Evolutionary conservation across 2,329 filamentous ascomycete species (phyloP), one percentile per base, ranked within the genome.

Genomic region (Colletotrichum tropicale): DNA sequence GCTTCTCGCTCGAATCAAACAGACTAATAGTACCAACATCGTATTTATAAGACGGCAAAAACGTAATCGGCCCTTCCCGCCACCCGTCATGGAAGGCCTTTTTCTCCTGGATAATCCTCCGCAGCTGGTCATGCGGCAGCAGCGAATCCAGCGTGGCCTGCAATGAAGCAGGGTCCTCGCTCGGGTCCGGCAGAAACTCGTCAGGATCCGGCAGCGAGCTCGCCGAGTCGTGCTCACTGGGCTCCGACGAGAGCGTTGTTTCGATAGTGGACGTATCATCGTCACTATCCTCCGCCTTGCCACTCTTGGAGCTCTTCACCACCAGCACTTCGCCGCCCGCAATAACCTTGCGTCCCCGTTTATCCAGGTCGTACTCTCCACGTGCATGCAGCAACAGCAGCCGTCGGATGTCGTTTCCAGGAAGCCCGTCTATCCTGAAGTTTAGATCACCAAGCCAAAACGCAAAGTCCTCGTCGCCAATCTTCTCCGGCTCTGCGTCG

Each of bases 391-490:
- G 89, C 81, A 93, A 94, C 48, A 99, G 88, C 8, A 98, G 87
- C 64, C 94, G 91, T 36, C 96, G 91, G 62, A 99, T 97, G 82
- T 99, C 97, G 48, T 97, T 94, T 1, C 96, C 96, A 0, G 96
- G 95, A 65, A 98, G 91, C 60, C 94, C 95, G 66, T 98, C 95
- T 1, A 99, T 89, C 36, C 97, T 92, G 82, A 98, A 99, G 83
- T 99, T 99, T 56, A 99, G 88, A 83, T 99, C 97, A 8, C 97
- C 97, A 81, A 98, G 95, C 95, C 96, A 98, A 81, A 99, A 98
- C 0, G 93, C 92, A 85, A 98, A 96, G 81, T 99, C 97, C 78
- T 98, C 96, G 52, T 98, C 94, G 1, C 95, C 96, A 78, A 99
- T 93, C 43, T 88, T 91, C 67, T 94, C 92, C 1, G 89, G 86